Percentiles rank a stretch among this genome's conserved stretches.
Conservation (phyloP, 1,139 yeast genomes). For the Zygotorulaspora mrakii region DNA sequence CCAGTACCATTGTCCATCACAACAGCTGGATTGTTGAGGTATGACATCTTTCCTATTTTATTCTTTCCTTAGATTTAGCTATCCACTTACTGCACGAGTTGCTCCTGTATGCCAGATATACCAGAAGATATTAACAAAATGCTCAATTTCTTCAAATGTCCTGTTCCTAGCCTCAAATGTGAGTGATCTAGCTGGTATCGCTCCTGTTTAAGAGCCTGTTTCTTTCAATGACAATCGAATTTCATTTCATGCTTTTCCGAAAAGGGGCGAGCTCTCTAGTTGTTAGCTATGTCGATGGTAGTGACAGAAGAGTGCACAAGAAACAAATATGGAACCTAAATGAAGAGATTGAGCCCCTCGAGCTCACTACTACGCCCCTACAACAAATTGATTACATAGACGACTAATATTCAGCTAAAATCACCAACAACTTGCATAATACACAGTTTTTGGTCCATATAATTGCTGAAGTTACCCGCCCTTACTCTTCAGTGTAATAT, state of each 20-base stretch:
- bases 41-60: conserved; percentile 35
- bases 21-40: conserved; percentile 79
- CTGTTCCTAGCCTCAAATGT: not conserved
- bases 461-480: not conserved
- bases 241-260: not conserved
- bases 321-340: not conserved
- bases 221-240: not conserved
- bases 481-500: not conserved
- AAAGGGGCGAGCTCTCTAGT: conserved; percentile 3
- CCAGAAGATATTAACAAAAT: not conserved
- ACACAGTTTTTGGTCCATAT: too few relatives aligned
- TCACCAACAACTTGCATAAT: too few relatives aligned
- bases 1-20: conserved; percentile 97
- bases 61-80: not conserved
- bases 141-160: not conserved
- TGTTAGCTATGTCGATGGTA: too few relatives aligned
- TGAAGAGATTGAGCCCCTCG: too few relatives aligned
- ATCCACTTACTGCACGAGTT: not conserved
- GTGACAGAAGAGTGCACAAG: not conserved
- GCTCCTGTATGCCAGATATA: not conserved
- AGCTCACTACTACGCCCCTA: too few relatives aligned
- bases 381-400: too few relatives aligned
- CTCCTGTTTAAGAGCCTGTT: not conserved
- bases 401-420: too few relatives aligned
- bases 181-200: conserved; percentile 1